Evolutionary conservation across 164 flowering plant genomes (phyloP).

Genomic region (Aristolochia californica): DNA sequence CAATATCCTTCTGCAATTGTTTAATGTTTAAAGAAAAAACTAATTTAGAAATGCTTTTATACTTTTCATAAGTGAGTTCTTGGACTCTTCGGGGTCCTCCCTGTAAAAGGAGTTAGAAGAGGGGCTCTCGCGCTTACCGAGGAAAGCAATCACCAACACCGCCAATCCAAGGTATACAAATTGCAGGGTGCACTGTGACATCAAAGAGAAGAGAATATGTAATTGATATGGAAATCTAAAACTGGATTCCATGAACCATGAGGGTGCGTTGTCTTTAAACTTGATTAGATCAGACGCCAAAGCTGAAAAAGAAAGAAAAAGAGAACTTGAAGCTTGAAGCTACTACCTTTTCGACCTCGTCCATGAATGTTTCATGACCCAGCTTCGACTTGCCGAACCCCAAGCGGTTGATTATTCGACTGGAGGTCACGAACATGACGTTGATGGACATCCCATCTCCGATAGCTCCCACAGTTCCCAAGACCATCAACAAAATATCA

Average conservation of each 20-base stretch:
- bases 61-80: too few relatives aligned
- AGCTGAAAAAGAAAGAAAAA: too few relatives aligned
- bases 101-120: too few relatives aligned
- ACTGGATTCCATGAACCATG: not conserved
- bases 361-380: not conserved
- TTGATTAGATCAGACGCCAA: too few relatives aligned
- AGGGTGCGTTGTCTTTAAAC: too few relatives aligned
- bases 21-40: not conserved
- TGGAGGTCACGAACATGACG: not conserved
- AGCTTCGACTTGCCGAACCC: not conserved
- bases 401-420: not conserved
- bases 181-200: conserved; percentile 55
- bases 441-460: not conserved
- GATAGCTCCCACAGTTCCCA: not conserved
- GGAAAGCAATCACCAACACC: conserved; percentile 67
- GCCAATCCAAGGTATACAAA: conserved; percentile 81
- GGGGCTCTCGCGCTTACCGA: conserved; percentile 41
- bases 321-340: too few relatives aligned
- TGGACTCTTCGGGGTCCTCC: too few relatives aligned
- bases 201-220: conserved; percentile 1
- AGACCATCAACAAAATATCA: not conserved
- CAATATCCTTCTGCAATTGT: conserved; percentile 29
- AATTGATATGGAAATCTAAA: too few relatives aligned
- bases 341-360: not conserved
- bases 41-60: too few relatives aligned